Percentiles rank a stretch among this genome's conserved stretches.
These are phyloP conservation scores for Beauveria australis DNA, from an alignment of 2,329 filamentous ascomycete genomes.

Conservation along the genomic window DNA sequence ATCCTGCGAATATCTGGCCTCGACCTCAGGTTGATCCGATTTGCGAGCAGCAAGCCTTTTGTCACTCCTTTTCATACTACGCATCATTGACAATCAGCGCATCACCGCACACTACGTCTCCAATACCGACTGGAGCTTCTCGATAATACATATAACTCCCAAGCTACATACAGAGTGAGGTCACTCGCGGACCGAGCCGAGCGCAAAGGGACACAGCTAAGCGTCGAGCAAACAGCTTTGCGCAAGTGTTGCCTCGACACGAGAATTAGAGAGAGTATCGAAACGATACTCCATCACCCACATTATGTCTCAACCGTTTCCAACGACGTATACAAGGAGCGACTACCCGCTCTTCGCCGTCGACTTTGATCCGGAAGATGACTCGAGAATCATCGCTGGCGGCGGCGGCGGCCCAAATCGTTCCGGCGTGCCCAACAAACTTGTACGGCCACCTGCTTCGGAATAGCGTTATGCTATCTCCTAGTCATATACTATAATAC, in stretches of 20 bases:
- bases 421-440: slow-evolving; percentile 79
- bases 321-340: slow-evolving; percentile 55
- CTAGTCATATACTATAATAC: neutral
- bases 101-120: no score
- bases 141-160: neutral
- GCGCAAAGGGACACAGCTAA: neutral
- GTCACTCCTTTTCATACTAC: neutral
- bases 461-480: neutral
- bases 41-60: neutral
- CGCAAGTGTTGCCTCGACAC: neutral
- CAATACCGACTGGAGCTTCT: neutral
- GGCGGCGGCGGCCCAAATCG: slow-evolving; percentile 79
- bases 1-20: slow-evolving; percentile 9
- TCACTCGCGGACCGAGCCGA: neutral
- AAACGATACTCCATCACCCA: neutral
- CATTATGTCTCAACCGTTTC: slow-evolving; percentile 32
- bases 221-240: neutral
- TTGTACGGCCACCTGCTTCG: slow-evolving; percentile 45
- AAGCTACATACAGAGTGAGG: neutral
- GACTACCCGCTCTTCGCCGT: slow-evolving; percentile 80
- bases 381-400: slow-evolving; percentile 68
- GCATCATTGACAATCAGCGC: neutral
- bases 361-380: slow-evolving; percentile 78
- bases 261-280: neutral
- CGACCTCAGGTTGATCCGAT: neutral